A percentile compares a stretch with the other conserved stretches of the same genome.
Conservation (phyloP, 306 rosid species). For the Cucumis melo region DNA sequence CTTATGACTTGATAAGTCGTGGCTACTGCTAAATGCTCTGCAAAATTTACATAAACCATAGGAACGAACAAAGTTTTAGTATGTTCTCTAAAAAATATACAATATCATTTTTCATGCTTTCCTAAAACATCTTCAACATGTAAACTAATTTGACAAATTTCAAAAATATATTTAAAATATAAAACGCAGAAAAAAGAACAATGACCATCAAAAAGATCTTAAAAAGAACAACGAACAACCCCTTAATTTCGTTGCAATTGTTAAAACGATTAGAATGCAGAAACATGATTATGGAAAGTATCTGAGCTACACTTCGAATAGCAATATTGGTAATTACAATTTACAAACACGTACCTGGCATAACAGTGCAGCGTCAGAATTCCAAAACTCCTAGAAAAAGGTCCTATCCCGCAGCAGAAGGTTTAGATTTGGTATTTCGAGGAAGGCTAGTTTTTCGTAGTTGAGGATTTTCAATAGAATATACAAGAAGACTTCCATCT, state of each 20-base stretch:
- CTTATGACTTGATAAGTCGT: not conserved
- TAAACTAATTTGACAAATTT: not conserved
- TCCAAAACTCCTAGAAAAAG: conserved; percentile 15
- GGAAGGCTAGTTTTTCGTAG: conserved; percentile 38
- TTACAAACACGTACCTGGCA: conserved; percentile 38
- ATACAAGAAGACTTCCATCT: conserved; percentile 83
- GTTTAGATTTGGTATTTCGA: conserved; percentile 44
- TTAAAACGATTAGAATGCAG: not conserved
- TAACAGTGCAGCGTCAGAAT: conserved; percentile 16
- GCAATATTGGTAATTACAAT: not conserved
- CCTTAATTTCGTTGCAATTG: not conserved
- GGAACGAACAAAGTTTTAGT: not conserved
- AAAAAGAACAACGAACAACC: not conserved
- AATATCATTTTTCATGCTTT: not conserved
- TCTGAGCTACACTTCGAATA: not conserved
- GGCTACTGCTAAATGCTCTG: not conserved
- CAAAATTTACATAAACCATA: not conserved
- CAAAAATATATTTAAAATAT: not conserved
- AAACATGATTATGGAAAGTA: not conserved
- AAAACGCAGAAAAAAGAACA: not conserved
- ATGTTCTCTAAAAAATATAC: not conserved
- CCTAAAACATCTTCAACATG: not conserved
- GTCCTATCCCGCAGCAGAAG: conserved; percentile 22
- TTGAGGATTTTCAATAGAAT: conserved; percentile 83
- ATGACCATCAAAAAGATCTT: not conserved